Evolutionary conservation across 2,329 filamentous ascomycete species (phyloP), one percentile per base, ranked within the genome.

Genomic region (Gnomoniopsis sp.): DNA sequence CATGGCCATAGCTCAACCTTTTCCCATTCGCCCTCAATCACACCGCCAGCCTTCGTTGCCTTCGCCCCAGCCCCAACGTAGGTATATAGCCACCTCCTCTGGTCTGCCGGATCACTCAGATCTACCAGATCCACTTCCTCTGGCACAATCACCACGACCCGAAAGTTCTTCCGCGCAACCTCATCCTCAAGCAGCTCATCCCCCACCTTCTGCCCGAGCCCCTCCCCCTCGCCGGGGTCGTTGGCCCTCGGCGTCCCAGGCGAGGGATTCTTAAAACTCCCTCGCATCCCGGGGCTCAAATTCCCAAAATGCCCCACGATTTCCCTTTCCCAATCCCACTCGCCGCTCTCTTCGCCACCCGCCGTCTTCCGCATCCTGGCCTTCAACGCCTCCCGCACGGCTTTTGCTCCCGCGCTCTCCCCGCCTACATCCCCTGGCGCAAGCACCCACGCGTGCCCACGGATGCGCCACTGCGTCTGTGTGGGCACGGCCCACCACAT

Each of bases 231-330:
- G 60, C 71, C 70, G 63, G 80, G 71, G 65, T 80, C 66, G 68
- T 84, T 64, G 64, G 81, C 73, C 66, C 88, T 70, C 51, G 86
- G 80, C 62, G 79, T 77, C 0, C 90, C 90, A 0, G 89, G 88
- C 6, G 83, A 78, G 69, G 95, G 82, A 70, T 89, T 86, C 73
- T 85, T 87, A 71, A 92, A 93, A 10, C 84, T 82, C 11, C 88
- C 89, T 70, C 93, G 82, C 86, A 96, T 91, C 1, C 79, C 77
- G 7, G 93, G 93, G 65, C 84, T 88, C 66, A 95, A 75, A 72
- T 97, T 97, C 21, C 91, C 93, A 82, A 97, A 98, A 71, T 95
- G 90, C 51, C 85, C 90, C 53, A 90, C 92, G 41, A 97, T 73
- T 74, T 96, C 92, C 63, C 79, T 88, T 49, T 77, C 76, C 88